These are phyloP conservation scores for Pinus albicaulis DNA, from an alignment of 75 land plant species.

Conservation along the genomic window DNA sequence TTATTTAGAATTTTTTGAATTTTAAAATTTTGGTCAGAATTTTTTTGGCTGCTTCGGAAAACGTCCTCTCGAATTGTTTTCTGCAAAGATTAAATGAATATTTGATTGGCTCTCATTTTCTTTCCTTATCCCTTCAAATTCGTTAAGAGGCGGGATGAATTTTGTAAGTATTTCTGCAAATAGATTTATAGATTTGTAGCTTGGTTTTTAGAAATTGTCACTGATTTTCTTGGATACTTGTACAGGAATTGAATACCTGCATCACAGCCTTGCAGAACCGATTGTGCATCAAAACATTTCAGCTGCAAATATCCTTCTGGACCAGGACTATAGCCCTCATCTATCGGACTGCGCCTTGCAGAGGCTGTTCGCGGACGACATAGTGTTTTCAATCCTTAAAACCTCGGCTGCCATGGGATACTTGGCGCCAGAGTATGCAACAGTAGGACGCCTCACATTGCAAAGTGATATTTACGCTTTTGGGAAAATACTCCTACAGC, in stretches of 20 bases:
- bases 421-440: constrained; percentile 44
- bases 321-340: constrained; percentile 15
- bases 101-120: not conserved
- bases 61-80: too few relatives aligned
- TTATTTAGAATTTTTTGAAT: too few relatives aligned
- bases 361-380: constrained; percentile 40
- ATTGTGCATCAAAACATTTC: constrained; percentile 35
- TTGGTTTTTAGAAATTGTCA: not conserved
- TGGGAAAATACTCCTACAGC: constrained; percentile 33
- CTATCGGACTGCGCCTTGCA: constrained; percentile 31
- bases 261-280: constrained; percentile 18
- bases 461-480: constrained; percentile 44
- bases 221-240: not conserved
- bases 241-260: constrained; percentile 33
- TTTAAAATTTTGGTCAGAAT: too few relatives aligned
- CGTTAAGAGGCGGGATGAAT: not conserved
- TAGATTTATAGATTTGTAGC: not conserved
- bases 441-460: constrained; percentile 18
- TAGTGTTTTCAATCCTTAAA: constrained; percentile 32
- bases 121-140: not conserved
- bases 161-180: not conserved
- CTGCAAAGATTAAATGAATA: not conserved
- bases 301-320: constrained; percentile 36
- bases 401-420: constrained; percentile 37
- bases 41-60: too few relatives aligned